Conservation (phyloP, 371 early-diverging fungal species). For the Amoeboaphelidium protococcarum region DNA sequence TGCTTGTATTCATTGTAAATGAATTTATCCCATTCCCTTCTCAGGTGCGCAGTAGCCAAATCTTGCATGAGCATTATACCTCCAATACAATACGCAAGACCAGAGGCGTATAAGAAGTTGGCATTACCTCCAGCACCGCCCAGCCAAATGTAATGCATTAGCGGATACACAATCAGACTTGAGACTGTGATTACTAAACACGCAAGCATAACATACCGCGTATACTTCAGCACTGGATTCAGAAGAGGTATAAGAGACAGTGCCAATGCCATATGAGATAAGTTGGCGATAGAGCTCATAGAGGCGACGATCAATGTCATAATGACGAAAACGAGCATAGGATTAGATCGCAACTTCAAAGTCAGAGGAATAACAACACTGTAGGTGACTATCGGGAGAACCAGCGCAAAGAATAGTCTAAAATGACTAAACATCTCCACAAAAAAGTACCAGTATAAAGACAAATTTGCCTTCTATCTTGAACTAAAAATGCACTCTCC, state of each 20-base stretch:
- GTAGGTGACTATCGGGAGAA: conserved; percentile 64
- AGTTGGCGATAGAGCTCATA: conserved; percentile 72
- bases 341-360: conserved; percentile 36
- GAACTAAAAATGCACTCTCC: no score
- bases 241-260: conserved; percentile 13
- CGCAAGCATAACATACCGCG: neutral
- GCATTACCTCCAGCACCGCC: conserved; percentile 83
- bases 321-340: conserved; percentile 38
- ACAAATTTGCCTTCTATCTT: no score
- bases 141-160: conserved; percentile 81
- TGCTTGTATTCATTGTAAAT: no score
- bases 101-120: conserved; percentile 88
- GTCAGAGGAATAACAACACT: conserved; percentile 53
- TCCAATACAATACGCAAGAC: conserved; percentile 47
- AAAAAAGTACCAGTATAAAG: conserved; percentile 92
- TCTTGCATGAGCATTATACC: conserved; percentile 56
- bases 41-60: conserved; percentile 31
- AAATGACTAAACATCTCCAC: conserved; percentile 94
- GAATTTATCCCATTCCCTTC: conserved; percentile 49
- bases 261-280: conserved; percentile 46
- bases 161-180: conserved; percentile 47
- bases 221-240: neutral
- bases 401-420: conserved; percentile 62
- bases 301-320: conserved; percentile 41
- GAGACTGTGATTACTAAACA: conserved; percentile 11